A percentile compares a stretch with the other conserved stretches of the same genome.
phyloP scores from a whole-genome alignment of 345 rosid genomes.

The Firmiana major region DNA sequence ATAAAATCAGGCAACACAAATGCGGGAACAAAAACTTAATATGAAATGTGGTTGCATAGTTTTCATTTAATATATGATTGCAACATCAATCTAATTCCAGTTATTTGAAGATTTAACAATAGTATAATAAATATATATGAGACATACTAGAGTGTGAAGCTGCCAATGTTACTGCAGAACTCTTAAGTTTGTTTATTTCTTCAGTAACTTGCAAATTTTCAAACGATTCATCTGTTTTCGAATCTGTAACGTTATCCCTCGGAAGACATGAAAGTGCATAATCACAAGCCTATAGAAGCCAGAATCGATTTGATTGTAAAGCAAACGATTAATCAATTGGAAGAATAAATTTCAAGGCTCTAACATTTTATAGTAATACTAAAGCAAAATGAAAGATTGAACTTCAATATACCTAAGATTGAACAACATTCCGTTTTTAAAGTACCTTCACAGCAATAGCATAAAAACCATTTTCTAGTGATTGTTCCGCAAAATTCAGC shows the following conservation, averaged over 20 bases:
- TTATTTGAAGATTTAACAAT: neutral
- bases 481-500: slow-evolving; percentile 57
- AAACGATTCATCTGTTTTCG: slow-evolving; percentile 19
- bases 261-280: slow-evolving; percentile 45
- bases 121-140: neutral
- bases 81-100: neutral
- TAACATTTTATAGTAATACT: neutral
- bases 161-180: slow-evolving; percentile 36
- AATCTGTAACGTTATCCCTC: slow-evolving; percentile 21
- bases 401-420: neutral
- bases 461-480: slow-evolving; percentile 50
- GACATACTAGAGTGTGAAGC: slow-evolving; percentile 61
- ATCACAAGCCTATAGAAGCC: slow-evolving; percentile 53
- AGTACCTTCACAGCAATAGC: slow-evolving; percentile 54
- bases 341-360: neutral
- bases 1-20: too few species aligned
- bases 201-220: slow-evolving; percentile 23
- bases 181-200: slow-evolving; percentile 45
- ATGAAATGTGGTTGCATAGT: neutral
- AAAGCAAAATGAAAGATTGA: neutral
- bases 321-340: too few species aligned
- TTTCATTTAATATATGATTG: neutral
- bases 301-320: slow-evolving; percentile 3
- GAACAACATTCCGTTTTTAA: neutral
- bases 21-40: too few species aligned